Base-by-base conservation (phyloP, 495 filamentous ascomycete species). In the Penicillium canariense region DNA sequence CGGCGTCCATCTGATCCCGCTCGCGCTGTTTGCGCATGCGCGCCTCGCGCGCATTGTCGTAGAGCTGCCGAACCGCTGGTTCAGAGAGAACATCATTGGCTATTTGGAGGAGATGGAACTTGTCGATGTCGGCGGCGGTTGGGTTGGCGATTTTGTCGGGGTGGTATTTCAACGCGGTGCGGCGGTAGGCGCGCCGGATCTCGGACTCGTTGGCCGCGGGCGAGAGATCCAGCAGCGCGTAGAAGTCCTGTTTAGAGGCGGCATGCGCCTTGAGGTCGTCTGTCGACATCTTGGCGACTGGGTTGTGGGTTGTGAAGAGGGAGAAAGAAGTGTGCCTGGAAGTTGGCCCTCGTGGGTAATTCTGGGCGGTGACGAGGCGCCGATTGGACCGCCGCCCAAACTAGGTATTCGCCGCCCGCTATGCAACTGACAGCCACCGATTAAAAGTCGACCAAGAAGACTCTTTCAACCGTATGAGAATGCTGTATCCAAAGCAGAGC, bases 131-230 rank as follows among this genome's bases (percentile, higher is more conserved):
- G 34, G 73, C 75, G 9, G 73, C 63, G 28, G 74, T 75, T 20
- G 84, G 76, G 62, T 80, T 81, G 34, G 79, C 69, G 63, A 87
- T 81, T 72, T 87, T 88, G 77, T 96, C 93, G 9, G 94, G 94
- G 68, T 98, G 94, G 67, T 90, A 89, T 68, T 88, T 90, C 9
- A 97, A 77, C 0, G 95, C 89, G 4, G 90, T 87, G 66, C 88
- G 90, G 31, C 91, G 85, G 75, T 96, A 98, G 42, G 90, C 90
- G 48, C 85, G 84, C 51, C 91, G 88, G 62, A 98, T 83, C 55
- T 96, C 87, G 26, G 84, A 68, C 27, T 86, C 80, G 10, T 80
- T 79, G 23, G 87, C 83, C 15, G 81, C 79, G 34, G 80, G 78
- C 14, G 81, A 76, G 42, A 97, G 65, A 20, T 78, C 81, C 17